Evolutionary conservation across 331 rosid genomes (phyloP).

Genomic region (Rosa hybrid): DNA sequence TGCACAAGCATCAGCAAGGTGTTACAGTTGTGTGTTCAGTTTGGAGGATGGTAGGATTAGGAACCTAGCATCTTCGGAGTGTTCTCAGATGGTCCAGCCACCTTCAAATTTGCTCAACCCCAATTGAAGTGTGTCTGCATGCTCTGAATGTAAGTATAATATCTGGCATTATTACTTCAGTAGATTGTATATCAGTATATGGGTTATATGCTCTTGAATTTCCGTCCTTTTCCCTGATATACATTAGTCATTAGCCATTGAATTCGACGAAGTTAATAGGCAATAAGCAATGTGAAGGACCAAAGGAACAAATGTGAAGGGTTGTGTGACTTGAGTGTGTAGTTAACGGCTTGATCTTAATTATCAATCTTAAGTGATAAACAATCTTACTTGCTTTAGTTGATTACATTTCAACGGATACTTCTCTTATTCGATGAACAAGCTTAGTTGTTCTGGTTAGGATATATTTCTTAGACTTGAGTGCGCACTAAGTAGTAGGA

Average conservation of each 20-base stretch:
- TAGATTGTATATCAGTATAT: no score
- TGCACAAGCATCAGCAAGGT: background rate
- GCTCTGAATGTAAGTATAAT: background rate
- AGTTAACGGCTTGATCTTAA: no score
- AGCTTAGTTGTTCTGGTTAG: background rate
- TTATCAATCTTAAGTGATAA: background rate
- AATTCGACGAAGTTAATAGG: no score
- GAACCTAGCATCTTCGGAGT: background rate
- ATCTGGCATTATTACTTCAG: no score
- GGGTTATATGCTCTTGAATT: no score
- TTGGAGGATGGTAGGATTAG: constrained; percentile 22
- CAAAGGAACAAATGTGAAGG: background rate
- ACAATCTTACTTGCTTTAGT: background rate
- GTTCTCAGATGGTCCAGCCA: constrained; percentile 21
- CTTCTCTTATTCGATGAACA: background rate
- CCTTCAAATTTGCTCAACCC: constrained; percentile 26
- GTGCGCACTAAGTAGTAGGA: no score
- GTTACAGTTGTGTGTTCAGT: constrained; percentile 17
- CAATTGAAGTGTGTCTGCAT: background rate
- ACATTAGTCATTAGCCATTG: no score
- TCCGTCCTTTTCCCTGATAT: no score
- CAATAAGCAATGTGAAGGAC: no score
- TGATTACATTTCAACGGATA: background rate
- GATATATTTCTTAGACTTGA: no score
- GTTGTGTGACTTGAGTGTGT: background rate